phyloP scores from a whole-genome alignment of 768 basidiomycete genomes.

The Russula sp. region DNA sequence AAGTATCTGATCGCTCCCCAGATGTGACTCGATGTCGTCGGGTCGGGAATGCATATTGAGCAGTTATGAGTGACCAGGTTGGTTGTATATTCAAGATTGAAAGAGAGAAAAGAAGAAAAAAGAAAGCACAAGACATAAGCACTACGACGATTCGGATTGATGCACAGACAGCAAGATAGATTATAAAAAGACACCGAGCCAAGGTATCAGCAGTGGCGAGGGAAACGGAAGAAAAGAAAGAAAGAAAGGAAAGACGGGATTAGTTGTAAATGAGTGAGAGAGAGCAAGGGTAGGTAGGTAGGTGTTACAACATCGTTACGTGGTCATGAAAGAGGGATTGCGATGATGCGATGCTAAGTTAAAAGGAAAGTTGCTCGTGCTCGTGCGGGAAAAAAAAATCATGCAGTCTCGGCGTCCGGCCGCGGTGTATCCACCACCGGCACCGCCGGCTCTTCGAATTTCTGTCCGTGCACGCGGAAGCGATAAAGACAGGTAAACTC shows the following conservation, averaged over 20 bases:
- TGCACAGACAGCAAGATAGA: constrained; percentile 18
- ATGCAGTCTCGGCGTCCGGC: constrained; percentile 4
- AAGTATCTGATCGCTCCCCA: background rate
- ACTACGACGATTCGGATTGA: background rate
- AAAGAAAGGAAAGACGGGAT: background rate
- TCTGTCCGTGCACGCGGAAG: constrained; percentile 70
- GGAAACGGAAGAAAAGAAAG: background rate
- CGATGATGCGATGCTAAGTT: background rate
- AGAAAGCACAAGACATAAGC: background rate
- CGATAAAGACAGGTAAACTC: constrained; percentile 89
- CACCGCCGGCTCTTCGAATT: constrained; percentile 27
- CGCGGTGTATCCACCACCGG: background rate
- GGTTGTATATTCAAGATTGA: background rate
- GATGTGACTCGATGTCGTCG: background rate
- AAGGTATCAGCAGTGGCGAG: constrained; percentile 5
- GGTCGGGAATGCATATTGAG: background rate
- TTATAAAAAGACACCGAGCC: constrained; percentile 17
- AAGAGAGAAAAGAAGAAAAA: background rate
- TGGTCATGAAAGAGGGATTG: constrained; percentile 2
- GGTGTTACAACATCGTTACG: background rate
- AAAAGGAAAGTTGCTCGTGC: too few relatives aligned
- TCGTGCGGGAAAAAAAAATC: background rate
- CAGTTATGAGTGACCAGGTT: background rate
- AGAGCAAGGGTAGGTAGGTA: background rate
- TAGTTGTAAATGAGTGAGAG: background rate